A percentile compares a stretch with the other conserved stretches of the same genome.
Evolutionary conservation across 345 rosid species (phyloP).

Genomic region (Linum tenue): DNA sequence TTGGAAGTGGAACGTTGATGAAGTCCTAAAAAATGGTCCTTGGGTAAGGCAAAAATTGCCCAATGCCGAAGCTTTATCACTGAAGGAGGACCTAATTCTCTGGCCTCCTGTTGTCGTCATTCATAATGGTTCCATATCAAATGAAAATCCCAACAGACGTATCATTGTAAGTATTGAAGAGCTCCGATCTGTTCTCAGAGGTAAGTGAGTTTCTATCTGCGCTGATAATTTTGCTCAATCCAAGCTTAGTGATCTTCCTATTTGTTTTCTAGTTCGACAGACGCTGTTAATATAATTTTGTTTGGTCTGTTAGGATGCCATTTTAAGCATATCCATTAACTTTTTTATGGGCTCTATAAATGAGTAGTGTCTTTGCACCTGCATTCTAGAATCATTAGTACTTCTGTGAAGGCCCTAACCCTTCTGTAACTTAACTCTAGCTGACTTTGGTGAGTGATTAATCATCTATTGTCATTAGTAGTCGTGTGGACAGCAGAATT

Average conservation of each 20-base stretch:
- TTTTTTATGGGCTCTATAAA: neutral
- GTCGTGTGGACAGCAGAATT: too few species aligned
- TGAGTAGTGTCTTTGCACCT: neutral
- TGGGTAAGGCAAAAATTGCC: constrained; percentile 26
- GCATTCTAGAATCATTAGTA: neutral
- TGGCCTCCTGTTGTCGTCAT: constrained; percentile 48
- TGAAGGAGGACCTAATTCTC: constrained; percentile 44
- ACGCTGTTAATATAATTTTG: too few species aligned
- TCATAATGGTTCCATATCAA: constrained; percentile 36
- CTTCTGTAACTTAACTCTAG: neutral
- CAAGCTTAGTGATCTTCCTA: too few species aligned
- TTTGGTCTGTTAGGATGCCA: too few species aligned
- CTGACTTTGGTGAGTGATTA: neutral
- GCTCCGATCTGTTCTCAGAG: constrained; percentile 28
- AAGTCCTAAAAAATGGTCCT: constrained; percentile 13
- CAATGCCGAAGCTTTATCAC: constrained; percentile 25
- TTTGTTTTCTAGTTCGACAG: too few species aligned
- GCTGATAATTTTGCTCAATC: neutral
- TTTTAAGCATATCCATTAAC: too few species aligned
- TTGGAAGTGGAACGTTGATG: constrained; percentile 35
- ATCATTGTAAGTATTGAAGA: constrained; percentile 24
- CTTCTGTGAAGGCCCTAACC: neutral
- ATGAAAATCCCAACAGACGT: constrained; percentile 20
- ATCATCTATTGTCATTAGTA: neutral
- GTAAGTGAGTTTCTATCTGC: constrained; percentile 17